Evolutionary conservation across 495 filamentous ascomycete species (phyloP), one percentile per base, ranked within the genome.

Genomic region (Penicillium odoratum): DNA sequence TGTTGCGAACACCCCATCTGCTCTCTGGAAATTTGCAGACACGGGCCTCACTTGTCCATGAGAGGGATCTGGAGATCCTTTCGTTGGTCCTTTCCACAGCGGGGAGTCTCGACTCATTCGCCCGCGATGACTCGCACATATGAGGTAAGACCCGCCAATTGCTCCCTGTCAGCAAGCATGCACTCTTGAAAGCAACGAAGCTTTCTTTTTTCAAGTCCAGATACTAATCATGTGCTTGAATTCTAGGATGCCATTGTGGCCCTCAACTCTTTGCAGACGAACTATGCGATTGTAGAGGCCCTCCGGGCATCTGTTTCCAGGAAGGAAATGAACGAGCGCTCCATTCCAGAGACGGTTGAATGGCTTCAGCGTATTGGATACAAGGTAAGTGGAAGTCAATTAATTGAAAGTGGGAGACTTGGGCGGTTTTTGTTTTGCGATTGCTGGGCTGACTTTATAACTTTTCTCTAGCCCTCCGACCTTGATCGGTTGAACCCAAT

Each of bases 211-310:
- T 16, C n/a, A 16, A 3, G 4, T 15, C 5, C 9, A 7, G 15
- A 31, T 38, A 18, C 11, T 53, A 31, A 64, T 65, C 30, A 67
- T 29, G 45, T 52, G 29, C 7, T 4, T 7, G n/a, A 42, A 18
- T 21, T 43, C 13, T 48, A 79, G 76, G 90, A 90, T 74, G 94
- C 94, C 16, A 84, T 98, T 57, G 78, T 87, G 53, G 83, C 90
- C 28, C 86, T 98, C 69, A 98, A 98, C 68, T 86, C 90, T 16
- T 80, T 97, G 34, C 94, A 98, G 67, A 90, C 89, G 16, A 96
- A 96, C 56, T 92, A 86, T 69, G 80, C 85, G 43, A 80, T 90
- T 46, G 82, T 97, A 34, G 84, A 96, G 57, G 83, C 85, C 51
- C 83, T 93, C 49, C 80, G 83, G 29, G 86, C 87, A 63, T 64